Conservation (phyloP, 164 flowering plant genomes). For the Brasenia schreberi region DNA sequence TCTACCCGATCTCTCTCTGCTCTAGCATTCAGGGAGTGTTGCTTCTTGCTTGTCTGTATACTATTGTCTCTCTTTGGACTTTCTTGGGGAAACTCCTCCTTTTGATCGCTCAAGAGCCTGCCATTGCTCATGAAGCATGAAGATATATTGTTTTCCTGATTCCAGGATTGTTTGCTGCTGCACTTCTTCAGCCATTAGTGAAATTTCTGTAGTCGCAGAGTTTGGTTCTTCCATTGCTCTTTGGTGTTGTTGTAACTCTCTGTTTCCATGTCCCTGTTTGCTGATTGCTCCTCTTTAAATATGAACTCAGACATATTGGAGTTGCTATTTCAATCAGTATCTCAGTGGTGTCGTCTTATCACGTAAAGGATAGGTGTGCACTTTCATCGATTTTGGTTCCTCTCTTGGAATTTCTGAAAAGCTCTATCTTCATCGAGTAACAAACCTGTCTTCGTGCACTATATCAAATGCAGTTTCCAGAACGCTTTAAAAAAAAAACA, state of each 20-base stretch:
- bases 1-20: too few relatives aligned
- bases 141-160: constrained; percentile 27
- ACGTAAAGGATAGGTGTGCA: too few relatives aligned
- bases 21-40: too few relatives aligned
- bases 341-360: too few relatives aligned
- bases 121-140: constrained; percentile 38
- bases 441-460: too few relatives aligned
- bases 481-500: too few relatives aligned
- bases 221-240: constrained; percentile 29
- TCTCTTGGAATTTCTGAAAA: too few relatives aligned
- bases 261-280: constrained; percentile 34
- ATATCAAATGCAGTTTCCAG: too few relatives aligned
- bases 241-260: constrained; percentile 23
- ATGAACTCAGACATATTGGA: constrained; percentile 25
- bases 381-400: too few relatives aligned
- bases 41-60: constrained; percentile 20
- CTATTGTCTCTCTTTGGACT: constrained; percentile 35
- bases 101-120: constrained; percentile 40
- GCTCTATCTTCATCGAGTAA: too few relatives aligned
- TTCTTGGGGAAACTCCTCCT: constrained; percentile 28
- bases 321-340: constrained; percentile 30
- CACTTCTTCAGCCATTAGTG: constrained; percentile 28
- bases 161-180: constrained; percentile 41
- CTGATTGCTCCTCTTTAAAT: constrained; percentile 38
- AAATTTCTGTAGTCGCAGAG: constrained; percentile 39